Base-by-base conservation (phyloP, 1,139 yeast genomes). In the Taphrina confusa region DNA sequence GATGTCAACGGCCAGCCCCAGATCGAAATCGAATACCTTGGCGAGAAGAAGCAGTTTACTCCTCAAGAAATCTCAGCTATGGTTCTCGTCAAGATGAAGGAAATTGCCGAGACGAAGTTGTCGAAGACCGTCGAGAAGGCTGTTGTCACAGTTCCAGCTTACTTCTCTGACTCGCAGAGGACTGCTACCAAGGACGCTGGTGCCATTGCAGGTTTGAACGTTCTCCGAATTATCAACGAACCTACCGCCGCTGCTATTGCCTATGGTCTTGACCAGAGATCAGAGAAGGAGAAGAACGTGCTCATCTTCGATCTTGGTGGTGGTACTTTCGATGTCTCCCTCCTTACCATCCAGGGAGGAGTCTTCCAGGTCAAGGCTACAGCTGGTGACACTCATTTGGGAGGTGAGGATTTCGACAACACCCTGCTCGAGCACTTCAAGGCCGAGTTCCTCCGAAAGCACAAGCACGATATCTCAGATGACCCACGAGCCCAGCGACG, bases 141-240 rank as follows among this genome's bases (percentile, higher is more conserved):
- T 71, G 96, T 89, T 72, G 82, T 89, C 74, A 89, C 96, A 70
- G 96, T 89, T 71, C 96, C 96, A 78, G 96, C 96, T 75, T 89
- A 89, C 81, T 89, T 89, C 84, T 89, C 89, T 81, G 96, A 89
- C 77, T 87, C 96, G 72, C 96, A 89, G 82, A 87, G 96, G 81
- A 96, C 89, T 81, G 96, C 96, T 71, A 89, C 96, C 82, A 89
- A 89, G 83, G 96, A 89, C 78, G 96, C 96, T 72, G 96, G 96
- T 84, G 87, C 92, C 81, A 89, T 89, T 80, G 87, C 96, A 71
- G 96, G 96, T 76, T 84, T 89, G 76, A 87, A 89, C 84, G 96
- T 89, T 75, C 82, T 89, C 78, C 87, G 96, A 80, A 90, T 89
- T 79, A 89, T 89, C 75, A 89, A 89, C 86, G 96, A 89, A 82